A percentile compares a stretch with the other conserved stretches of the same genome.
These are phyloP conservation scores for Mycogone perniciosa DNA, from an alignment of 2,329 filamentous ascomycete species.

Conservation along the genomic window DNA sequence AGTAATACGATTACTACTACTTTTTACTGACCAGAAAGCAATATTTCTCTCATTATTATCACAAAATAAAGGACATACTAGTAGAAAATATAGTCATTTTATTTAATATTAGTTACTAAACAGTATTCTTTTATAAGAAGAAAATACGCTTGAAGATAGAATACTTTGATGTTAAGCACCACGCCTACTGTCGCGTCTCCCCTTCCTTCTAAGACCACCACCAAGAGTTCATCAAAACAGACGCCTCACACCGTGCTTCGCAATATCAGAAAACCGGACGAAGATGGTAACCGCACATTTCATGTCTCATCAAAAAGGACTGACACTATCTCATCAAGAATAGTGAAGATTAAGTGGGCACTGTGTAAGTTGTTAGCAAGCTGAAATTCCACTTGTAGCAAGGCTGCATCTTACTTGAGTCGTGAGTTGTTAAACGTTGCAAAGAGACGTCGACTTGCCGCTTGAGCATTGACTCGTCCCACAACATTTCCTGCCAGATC, in stretches of 20 bases:
- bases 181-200: no score
- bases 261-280: background rate
- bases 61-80: no score
- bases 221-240: background rate
- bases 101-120: no score
- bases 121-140: no score
- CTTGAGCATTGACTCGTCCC: slow-evolving; percentile 83
- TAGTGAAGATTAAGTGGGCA: slow-evolving; percentile 62
- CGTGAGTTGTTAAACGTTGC: slow-evolving; percentile 86
- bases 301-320: slow-evolving; percentile 51
- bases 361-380: slow-evolving; percentile 31
- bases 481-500: slow-evolving; percentile 92
- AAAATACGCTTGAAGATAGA: no score
- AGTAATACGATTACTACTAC: no score
- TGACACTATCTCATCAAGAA: slow-evolving; percentile 63
- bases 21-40: no score
- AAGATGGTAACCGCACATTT: background rate
- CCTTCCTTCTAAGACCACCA: background rate
- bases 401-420: slow-evolving; percentile 62
- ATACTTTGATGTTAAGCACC: no score
- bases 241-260: slow-evolving; percentile 13
- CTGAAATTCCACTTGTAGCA: background rate
- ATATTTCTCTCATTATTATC: no score
- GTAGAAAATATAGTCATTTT: no score
- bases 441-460: slow-evolving; percentile 80